Evolutionary conservation across 2,329 filamentous ascomycete genomes (phyloP), one percentile per base, ranked within the genome.

Genomic region (Fusarium armeniacum): DNA sequence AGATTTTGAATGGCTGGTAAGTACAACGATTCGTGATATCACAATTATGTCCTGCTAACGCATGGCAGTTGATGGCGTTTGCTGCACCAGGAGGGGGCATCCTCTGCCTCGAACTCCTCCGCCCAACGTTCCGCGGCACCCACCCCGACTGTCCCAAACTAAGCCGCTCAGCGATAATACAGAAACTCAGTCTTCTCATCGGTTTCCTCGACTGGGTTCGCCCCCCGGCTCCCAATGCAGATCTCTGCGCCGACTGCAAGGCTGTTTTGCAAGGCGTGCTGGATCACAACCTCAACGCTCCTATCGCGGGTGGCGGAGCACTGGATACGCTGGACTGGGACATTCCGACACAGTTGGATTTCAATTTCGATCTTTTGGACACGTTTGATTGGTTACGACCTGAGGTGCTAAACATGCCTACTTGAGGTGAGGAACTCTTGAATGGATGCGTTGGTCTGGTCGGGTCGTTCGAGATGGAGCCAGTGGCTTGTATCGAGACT

Each of bases 191-290:
- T 60, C 80, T 86, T 2, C 76, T 87, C 0, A 80, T 85, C 4
- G 84, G 83, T 0, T 86, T 86, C 57, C 77, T 86, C 13, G 83
- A 84, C 53, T 86, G 84, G 84, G 78, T 86, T 2, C 78, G 79
- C 6, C 83, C 83, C 0, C 79, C 80, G 3, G 82, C 82, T 0
- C 83, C 84, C 3, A 86, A 86, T 33, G 81, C 81, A 8, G 79
- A 82, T n/a, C 75, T 86, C 8, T 86, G 84, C 67, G 76, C 73
- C 20, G 77, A 82, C 22, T 84, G 82, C 73, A 83, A 83, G 59
- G 77, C 76, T 4, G 78, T 85, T n/a, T 85, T 87, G 45, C 81
- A 84, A 55, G 81, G 80, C 16, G 85, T 86, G 2, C 76, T 86
- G 12, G 84, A 86, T 38, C 82, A 85, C 47, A 80, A 83, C 5